Conservation (phyloP, 768 basidiomycete species). For the Lactarius hengduanensis region DNA sequence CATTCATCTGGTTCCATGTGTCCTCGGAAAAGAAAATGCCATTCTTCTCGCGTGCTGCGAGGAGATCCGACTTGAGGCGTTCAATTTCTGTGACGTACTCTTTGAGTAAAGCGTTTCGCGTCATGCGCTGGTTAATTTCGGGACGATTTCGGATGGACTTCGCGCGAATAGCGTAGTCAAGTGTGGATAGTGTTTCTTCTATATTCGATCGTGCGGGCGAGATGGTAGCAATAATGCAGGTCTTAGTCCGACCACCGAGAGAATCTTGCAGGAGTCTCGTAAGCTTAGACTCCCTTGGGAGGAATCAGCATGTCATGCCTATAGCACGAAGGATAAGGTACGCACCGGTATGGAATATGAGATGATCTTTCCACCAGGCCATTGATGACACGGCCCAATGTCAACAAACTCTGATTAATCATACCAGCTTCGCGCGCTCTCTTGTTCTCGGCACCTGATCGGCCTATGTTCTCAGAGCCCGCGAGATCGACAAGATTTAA, state of each 20-base stretch:
- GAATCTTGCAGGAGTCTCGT: constrained; percentile 98
- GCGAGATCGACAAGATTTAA: constrained; percentile 97
- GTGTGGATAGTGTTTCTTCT: constrained; percentile 96
- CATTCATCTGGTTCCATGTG: constrained; percentile 78
- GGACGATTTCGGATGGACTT: constrained; percentile 96
- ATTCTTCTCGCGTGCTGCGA: constrained; percentile 93
- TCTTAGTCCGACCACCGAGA: constrained; percentile 95
- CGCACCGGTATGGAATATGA: constrained; percentile 92
- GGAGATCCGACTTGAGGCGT: constrained; percentile 82
- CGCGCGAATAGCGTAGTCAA: constrained; percentile 94
- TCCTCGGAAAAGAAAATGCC: constrained; percentile 94
- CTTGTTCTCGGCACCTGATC: constrained; percentile 93
- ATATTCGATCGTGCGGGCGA: constrained; percentile 91
- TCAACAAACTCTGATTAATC: constrained; percentile 96
- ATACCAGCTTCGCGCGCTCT: constrained; percentile 95
- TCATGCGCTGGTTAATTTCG: constrained; percentile 93
- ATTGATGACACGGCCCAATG: constrained; percentile 96
- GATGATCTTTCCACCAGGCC: constrained; percentile 88
- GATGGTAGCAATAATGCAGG: constrained; percentile 95
- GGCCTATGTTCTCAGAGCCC: constrained; percentile 95
- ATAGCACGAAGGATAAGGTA: constrained; percentile 16
- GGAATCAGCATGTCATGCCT: neutral
- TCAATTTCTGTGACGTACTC: constrained; percentile 95
- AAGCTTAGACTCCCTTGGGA: constrained; percentile 85
- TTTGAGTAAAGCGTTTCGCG: constrained; percentile 85